Conservation (phyloP, 495 filamentous ascomycete genomes). For the Aeminium ludgeri region DNA sequence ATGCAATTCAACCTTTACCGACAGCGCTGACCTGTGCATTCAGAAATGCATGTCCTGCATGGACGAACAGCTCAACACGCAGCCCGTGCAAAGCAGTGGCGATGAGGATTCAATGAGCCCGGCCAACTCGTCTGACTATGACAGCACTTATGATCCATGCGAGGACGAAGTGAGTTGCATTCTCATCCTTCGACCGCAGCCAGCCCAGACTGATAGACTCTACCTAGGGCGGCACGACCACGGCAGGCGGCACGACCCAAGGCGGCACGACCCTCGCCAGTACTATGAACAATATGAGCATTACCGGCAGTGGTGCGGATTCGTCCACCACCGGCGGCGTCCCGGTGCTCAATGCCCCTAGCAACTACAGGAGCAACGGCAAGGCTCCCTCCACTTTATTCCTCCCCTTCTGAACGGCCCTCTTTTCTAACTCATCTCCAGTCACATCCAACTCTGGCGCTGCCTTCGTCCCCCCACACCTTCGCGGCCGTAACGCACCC, state of each 20-base stretch:
- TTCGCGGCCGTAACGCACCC: no score
- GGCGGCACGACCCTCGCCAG: constrained; percentile 2
- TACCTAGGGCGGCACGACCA: background rate
- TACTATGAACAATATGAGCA: background rate
- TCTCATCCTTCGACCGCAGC: no score
- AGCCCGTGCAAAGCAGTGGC: background rate
- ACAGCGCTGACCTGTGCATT: background rate
- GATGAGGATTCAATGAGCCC: constrained; percentile 1
- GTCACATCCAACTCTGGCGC: no score
- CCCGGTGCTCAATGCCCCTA: no score
- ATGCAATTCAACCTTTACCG: background rate
- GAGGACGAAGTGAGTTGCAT: background rate
- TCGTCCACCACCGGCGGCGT: no score
- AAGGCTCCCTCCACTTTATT: no score
- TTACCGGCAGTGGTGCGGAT: background rate
- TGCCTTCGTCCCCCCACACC: no score
- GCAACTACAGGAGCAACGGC: no score
- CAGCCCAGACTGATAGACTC: no score
- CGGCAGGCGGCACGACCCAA: background rate
- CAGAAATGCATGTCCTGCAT: constrained; percentile 6
- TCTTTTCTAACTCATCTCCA: no score
- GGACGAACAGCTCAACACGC: constrained; percentile 1
- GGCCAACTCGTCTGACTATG: background rate
- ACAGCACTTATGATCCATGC: background rate
- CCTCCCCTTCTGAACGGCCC: no score